Conservation (phyloP, 371 early-diverging fungal genomes). For the Haplosporangium sp. region DNA sequence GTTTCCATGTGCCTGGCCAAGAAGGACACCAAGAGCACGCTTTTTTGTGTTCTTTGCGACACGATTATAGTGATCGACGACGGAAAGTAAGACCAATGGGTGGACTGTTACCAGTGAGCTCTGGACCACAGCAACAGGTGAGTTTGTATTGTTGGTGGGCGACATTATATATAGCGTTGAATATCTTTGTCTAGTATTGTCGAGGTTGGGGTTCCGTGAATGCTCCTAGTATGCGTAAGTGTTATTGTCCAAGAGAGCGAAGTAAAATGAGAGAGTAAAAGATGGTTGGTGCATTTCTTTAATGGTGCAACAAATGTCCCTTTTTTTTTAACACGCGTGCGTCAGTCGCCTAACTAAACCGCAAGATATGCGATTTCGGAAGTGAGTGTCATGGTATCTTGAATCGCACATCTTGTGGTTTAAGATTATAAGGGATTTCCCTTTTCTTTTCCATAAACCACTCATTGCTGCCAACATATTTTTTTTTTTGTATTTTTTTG, state of each 20-base stretch:
- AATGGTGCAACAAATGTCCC: no score
- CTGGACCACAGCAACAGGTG: slow-evolving; percentile 46
- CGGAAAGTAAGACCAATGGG: slow-evolving; percentile 98
- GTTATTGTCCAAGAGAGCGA: no score
- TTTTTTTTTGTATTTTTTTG: neutral
- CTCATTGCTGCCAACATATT: no score
- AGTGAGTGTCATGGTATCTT: no score
- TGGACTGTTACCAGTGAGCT: slow-evolving; percentile 89
- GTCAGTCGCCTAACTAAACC: no score
- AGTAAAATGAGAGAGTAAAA: no score
- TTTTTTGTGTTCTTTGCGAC: slow-evolving; percentile 95
- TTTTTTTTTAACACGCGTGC: no score
- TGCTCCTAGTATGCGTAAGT: no score
- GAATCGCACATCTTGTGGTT: no score
- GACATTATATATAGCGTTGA: slow-evolving; percentile 7
- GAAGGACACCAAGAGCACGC: slow-evolving; percentile 99
- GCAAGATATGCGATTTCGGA: no score
- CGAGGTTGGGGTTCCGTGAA: neutral
- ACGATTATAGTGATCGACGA: slow-evolving; percentile 99
- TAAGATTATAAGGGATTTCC: no score
- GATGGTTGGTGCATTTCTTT: no score
- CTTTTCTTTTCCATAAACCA: neutral
- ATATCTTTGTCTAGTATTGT: neutral
- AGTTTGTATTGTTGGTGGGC: slow-evolving; percentile 21
- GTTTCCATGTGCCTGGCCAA: slow-evolving; percentile 94